Evolutionary conservation across 164 flowering plant genomes (phyloP), one percentile per base, ranked within the genome.

Genomic region (Platanus orientalis): DNA sequence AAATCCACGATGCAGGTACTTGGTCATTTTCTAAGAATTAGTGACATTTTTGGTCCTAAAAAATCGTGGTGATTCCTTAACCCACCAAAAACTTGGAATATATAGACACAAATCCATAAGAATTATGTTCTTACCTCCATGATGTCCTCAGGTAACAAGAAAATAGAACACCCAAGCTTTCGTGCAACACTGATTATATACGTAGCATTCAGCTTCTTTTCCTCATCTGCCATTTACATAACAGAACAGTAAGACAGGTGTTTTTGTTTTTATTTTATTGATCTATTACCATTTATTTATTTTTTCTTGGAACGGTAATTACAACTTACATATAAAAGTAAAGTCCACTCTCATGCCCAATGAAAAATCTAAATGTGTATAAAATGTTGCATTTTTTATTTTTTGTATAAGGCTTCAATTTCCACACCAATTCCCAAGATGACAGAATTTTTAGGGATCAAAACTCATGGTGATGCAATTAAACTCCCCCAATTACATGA

Each of bases 61-160:
- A 26, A 25, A 26, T 58, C 49, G 29, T 12, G 7, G 16, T 20
- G 26, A 19, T 42, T 6, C 16, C 7, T n/a, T n/a, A n/a, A n/a
- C n/a, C n/a, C n/a, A n/a, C n/a, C n/a, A n/a, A n/a, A n/a, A n/a
- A n/a, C n/a, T n/a, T n/a, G n/a, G n/a, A n/a, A n/a, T n/a, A n/a
- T n/a, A n/a, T n/a, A n/a, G n/a, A 20, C 19, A 32, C 12, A 13
- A 45, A 7, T 6, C 49, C 49, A 45, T 45, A 17, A 45, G 4
- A 16, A 19, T 23, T 7, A 39, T 24, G 61, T 52, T 23, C 65
- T 50, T 78, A 92, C 96, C 93, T 92, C 95, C 75, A 92, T 89
- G 72, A 92, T 88, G 75, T 92, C 98, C 69, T 92, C 98, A 2
- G 98, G 96, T 75, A 92, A 80, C 84, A 90, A 79, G 81, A 90